Base-by-base conservation (phyloP, 2,329 filamentous ascomycete genomes). In the Xylariomycetidae sp. region DNA sequence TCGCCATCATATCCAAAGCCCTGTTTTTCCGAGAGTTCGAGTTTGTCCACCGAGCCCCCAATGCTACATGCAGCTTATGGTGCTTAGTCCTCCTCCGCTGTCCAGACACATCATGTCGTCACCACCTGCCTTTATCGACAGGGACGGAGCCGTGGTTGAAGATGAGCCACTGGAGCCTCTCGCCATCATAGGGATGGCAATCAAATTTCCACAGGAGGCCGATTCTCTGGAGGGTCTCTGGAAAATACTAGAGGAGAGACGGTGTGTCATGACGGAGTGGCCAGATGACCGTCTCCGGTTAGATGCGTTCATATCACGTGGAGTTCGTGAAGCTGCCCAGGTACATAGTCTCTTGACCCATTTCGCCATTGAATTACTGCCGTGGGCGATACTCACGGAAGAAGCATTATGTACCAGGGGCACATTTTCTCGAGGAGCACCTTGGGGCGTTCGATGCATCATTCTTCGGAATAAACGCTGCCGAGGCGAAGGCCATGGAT, bases 401-500 rank as follows among this genome's bases (percentile, higher is more conserved):
- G n/a, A n/a, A n/a, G n/a, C n/a, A n/a, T n/a, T 33, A 34, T 2
- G 5, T 40, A 6, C 17, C 31, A 15, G 25, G 36, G 4, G 39
- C 31, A 4, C 31, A 39, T 29, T 45, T 45, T 16, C 12, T 40
- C 6, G 4, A 28, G 3, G 22, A 23, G 10, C 29, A 40, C 5
- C 14, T 34, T 2, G 30, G 19, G 6, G 33, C 23, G 6, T 45
- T 45, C 14, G 42, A 45, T 33, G 37, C 39, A 2, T 29, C 37
- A 0, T 45, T 45, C 22, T 45, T 45, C n/a, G 29, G 24, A 5
- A 40, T 45, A 2, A 25, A 29, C 4, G 17, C 34, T 1, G 16
- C 3, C 2, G 42, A 42, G 22, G 42, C 39, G 1, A 14, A 14
- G 6, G 29, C 29, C 8, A 42, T 42, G 37, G 42, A 42, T 25